Conservation (phyloP, 2,329 filamentous ascomycete genomes). For the Teratosphaeria epicoccoides region DNA sequence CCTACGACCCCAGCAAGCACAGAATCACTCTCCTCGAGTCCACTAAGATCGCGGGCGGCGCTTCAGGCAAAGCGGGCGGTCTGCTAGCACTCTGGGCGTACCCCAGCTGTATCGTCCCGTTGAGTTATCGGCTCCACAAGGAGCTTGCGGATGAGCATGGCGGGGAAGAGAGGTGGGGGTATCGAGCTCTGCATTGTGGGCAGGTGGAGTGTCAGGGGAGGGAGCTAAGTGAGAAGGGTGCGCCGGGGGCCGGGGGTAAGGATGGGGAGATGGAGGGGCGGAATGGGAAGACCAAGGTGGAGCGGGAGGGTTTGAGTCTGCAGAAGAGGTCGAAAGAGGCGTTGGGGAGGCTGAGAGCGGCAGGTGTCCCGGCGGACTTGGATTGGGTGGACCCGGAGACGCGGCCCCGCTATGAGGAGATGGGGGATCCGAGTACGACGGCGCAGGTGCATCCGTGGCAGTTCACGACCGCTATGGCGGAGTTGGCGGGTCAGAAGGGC, state of each 20-base stretch:
- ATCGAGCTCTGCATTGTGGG: slow-evolving; percentile 67
- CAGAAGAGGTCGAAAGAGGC: slow-evolving; percentile 46
- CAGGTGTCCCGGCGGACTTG: slow-evolving; percentile 61
- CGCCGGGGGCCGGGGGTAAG: slow-evolving; percentile 1
- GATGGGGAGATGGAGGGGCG: slow-evolving; percentile 22
- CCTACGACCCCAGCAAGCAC: slow-evolving; percentile 63
- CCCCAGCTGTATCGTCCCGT: slow-evolving; percentile 67
- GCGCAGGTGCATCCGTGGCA: slow-evolving; percentile 88
- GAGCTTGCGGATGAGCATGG: slow-evolving; percentile 76
- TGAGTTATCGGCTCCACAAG: slow-evolving; percentile 74
- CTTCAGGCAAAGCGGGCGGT: slow-evolving; percentile 89
- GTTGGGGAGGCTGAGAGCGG: slow-evolving; percentile 41
- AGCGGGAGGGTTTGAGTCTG: slow-evolving; percentile 37
- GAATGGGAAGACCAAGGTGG: slow-evolving; percentile 12
- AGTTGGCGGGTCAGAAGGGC: slow-evolving; percentile 54
- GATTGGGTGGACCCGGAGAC: slow-evolving; percentile 70
- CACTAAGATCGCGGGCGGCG: slow-evolving; percentile 72
- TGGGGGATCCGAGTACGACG: slow-evolving; percentile 71
- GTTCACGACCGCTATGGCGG: slow-evolving; percentile 76
- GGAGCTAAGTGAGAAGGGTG: slow-evolving; percentile 17
- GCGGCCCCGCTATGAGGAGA: slow-evolving; percentile 63
- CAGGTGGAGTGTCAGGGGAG: slow-evolving; percentile 45
- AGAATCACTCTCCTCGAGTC: slow-evolving; percentile 82
- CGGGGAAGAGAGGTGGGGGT: slow-evolving; percentile 75
- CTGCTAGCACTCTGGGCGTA: slow-evolving; percentile 88